Evolutionary conservation across 345 rosid species (phyloP).

Genomic region (Anacardium occidentale): DNA sequence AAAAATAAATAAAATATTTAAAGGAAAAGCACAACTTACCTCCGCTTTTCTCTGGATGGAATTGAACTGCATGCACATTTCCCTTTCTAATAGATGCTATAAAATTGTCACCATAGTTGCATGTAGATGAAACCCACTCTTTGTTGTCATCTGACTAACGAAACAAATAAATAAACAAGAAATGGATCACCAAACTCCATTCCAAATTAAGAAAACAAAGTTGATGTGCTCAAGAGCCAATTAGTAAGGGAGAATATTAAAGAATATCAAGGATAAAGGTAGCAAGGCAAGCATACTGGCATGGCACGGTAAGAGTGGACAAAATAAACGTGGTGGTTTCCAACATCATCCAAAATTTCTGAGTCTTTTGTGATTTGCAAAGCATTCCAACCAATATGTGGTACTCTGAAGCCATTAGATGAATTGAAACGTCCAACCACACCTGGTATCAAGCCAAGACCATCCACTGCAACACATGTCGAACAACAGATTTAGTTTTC

Average conservation of each 20-base stretch:
- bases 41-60: slow-evolving; percentile 99
- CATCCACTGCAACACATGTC: slow-evolving; percentile 53
- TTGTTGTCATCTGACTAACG: slow-evolving; percentile 65
- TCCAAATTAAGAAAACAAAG: background rate
- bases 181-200: slow-evolving; percentile 10
- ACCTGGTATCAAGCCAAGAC: slow-evolving; percentile 96
- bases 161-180: background rate
- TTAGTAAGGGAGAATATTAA: background rate
- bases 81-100: slow-evolving; percentile 88
- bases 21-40: slow-evolving; percentile 43
- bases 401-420: slow-evolving; percentile 70
- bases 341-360: slow-evolving; percentile 80
- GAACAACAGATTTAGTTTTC: slow-evolving; percentile 6
- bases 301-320: slow-evolving; percentile 94
- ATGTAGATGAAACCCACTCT: slow-evolving; percentile 90
- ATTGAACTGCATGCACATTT: slow-evolving; percentile 96
- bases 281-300: slow-evolving; percentile 48
- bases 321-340: slow-evolving; percentile 83
- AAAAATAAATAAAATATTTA: slow-evolving; percentile 1
- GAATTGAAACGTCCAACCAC: slow-evolving; percentile 84
- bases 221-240: background rate
- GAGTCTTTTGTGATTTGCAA: slow-evolving; percentile 69
- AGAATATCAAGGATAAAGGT: background rate
- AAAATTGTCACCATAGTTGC: slow-evolving; percentile 77
- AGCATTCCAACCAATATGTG: slow-evolving; percentile 99